Conservation (phyloP, 1,139 yeast genomes). For the Taphrina wiesneri region DNA sequence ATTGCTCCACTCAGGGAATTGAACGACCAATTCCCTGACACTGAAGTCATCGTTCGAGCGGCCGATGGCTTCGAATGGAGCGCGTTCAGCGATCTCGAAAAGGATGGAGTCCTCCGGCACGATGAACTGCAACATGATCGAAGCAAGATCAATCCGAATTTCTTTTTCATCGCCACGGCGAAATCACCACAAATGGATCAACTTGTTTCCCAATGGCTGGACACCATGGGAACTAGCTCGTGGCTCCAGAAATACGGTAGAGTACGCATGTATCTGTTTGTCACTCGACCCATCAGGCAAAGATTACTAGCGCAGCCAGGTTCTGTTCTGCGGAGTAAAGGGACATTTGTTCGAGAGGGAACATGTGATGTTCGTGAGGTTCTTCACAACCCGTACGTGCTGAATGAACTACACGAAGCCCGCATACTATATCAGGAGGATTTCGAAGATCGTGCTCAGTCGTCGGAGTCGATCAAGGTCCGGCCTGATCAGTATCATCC, state of each 20-base stretch:
- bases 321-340: slow-evolving; percentile 14
- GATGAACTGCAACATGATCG: slow-evolving; percentile 8
- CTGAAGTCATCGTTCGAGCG: not conserved
- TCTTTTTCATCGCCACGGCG: slow-evolving; percentile 20
- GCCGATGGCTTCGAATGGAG: slow-evolving; percentile 28
- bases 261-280: slow-evolving; percentile 23
- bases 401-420: not conserved
- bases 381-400: slow-evolving; percentile 11
- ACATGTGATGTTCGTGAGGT: slow-evolving; percentile 22
- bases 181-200: slow-evolving; percentile 9
- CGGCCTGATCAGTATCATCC: slow-evolving; percentile 18
- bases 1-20: not conserved
- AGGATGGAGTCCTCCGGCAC: not conserved
- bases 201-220: slow-evolving; percentile 26
- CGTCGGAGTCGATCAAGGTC: not conserved
- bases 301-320: slow-evolving; percentile 25
- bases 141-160: slow-evolving; percentile 16
- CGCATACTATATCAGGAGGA: slow-evolving; percentile 6
- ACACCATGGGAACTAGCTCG: slow-evolving; percentile 15
- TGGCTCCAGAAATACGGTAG: slow-evolving; percentile 28
- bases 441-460: slow-evolving; percentile 12
- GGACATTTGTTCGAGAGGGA: slow-evolving; percentile 28
- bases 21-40: not conserved
- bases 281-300: slow-evolving; percentile 12
- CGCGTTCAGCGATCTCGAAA: slow-evolving; percentile 8